Percentiles rank a stretch among this genome's conserved stretches.
Evolutionary conservation across 192 early-diverging fungal genomes (phyloP).

Genomic region (Mortierella hygrophila): DNA sequence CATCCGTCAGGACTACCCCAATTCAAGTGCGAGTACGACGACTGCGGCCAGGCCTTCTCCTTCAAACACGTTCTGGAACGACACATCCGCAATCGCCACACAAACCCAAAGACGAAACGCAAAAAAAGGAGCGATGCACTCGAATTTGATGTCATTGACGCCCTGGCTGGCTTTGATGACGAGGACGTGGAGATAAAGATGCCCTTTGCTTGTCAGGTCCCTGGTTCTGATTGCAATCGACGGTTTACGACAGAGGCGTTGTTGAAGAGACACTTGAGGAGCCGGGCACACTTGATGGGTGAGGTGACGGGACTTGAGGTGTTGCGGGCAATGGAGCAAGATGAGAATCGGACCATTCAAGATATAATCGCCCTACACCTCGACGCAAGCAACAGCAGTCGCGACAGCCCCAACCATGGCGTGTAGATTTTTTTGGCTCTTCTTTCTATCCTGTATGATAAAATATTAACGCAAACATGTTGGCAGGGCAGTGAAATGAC

Average conservation of each 20-base stretch:
- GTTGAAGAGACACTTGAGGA: conserved; percentile 29
- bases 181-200: conserved; percentile 3
- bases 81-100: conserved; percentile 20
- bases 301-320: conserved; percentile 8
- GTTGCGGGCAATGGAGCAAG: conserved; percentile 41
- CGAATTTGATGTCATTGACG: conserved; percentile 7
- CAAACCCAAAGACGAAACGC: background rate
- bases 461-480: background rate
- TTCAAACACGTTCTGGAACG: conserved; percentile 40
- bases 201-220: conserved; percentile 30
- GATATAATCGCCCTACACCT: conserved; percentile 56
- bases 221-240: conserved; percentile 17
- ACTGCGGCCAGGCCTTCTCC: conserved; percentile 45
- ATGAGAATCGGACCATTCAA: conserved; percentile 56
- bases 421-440: background rate
- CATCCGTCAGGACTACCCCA: conserved; percentile 22
- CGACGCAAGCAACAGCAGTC: background rate
- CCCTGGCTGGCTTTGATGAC: conserved; percentile 24
- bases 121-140: conserved; percentile 35
- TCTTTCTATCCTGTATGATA: background rate
- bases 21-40: conserved; percentile 51
- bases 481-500: too few relatives aligned
- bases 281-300: conserved; percentile 1
- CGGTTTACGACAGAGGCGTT: conserved; percentile 21
- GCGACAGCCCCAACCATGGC: conserved; percentile 13